Conservation (phyloP, 1,139 yeast genomes). For the Barnettozyma hawaiiensis region DNA sequence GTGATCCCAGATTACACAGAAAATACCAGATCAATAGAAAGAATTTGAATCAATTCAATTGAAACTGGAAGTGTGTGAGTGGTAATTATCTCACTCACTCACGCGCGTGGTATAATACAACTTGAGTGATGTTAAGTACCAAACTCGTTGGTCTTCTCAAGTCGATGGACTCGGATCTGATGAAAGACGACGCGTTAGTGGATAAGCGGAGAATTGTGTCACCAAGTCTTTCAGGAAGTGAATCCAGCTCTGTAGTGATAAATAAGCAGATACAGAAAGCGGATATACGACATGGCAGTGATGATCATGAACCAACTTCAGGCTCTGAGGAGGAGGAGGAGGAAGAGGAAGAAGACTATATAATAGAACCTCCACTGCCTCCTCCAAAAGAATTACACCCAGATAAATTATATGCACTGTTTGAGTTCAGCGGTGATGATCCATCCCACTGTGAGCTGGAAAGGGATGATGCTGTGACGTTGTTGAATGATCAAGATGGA, state of each 20-base stretch:
- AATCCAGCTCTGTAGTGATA: constrained; percentile 17
- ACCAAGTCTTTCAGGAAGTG: constrained; percentile 20
- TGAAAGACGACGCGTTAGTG: constrained; percentile 18
- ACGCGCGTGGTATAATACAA: too few species aligned
- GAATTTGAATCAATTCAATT: too few species aligned
- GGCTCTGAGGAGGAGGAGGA: constrained; percentile 5
- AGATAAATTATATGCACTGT: constrained; percentile 76
- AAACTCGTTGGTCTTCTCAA: constrained; percentile 17
- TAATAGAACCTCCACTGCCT: constrained; percentile 60
- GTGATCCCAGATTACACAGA: too few species aligned
- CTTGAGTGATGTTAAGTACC: constrained; percentile 16
- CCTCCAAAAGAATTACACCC: constrained; percentile 86
- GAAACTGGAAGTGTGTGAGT: too few species aligned
- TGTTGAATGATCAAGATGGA: constrained; percentile 83
- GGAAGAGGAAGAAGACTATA: constrained; percentile 26
- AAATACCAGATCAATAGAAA: too few species aligned
- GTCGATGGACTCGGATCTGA: constrained; percentile 15
- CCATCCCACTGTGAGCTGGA: constrained; percentile 82
- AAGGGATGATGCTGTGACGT: constrained; percentile 76
- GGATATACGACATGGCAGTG: constrained; percentile 3
- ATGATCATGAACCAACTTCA: neutral
- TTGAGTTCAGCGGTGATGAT: constrained; percentile 87
- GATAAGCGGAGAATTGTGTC: constrained; percentile 22
- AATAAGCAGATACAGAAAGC: constrained; percentile 2
- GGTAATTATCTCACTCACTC: too few species aligned